Evolutionary conservation across 192 early-diverging fungal species (phyloP).

Genomic region (Entomortierella parvispora): DNA sequence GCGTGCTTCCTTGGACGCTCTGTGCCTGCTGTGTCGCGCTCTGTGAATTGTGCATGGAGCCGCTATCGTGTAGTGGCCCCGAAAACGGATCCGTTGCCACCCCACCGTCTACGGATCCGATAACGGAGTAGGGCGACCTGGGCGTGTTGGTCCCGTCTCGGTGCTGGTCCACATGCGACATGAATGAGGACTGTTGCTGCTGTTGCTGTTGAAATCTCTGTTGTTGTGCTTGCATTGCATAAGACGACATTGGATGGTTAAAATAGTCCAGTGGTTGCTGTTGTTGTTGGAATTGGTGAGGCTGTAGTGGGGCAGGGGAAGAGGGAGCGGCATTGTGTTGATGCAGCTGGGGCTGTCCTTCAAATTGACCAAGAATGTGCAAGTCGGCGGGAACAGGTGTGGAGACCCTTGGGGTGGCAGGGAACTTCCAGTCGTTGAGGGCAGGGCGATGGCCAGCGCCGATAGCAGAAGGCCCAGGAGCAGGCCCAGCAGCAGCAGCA

Average conservation of each 20-base stretch:
- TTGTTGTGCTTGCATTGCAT: slow-evolving; percentile 17
- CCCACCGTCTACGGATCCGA: slow-evolving; percentile 24
- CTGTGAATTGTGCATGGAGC: neutral
- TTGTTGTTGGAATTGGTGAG: slow-evolving; percentile 21
- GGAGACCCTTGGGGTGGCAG: slow-evolving; percentile 33
- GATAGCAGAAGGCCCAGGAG: slow-evolving; percentile 5
- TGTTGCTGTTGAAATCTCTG: slow-evolving; percentile 12
- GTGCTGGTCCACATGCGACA: slow-evolving; percentile 5
- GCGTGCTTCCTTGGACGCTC: slow-evolving; percentile 15
- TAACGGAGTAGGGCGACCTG: slow-evolving; percentile 37
- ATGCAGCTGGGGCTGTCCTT: neutral
- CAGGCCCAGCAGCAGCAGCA: neutral
- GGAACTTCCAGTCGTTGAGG: slow-evolving; percentile 51
- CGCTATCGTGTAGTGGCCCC: too few species aligned
- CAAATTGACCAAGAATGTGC: neutral
- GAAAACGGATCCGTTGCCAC: slow-evolving; percentile 2
- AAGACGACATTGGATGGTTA: slow-evolving; percentile 30
- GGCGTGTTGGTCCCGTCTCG: slow-evolving; percentile 37
- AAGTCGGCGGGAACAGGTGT: slow-evolving; percentile 20
- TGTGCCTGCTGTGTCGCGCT: slow-evolving; percentile 2
- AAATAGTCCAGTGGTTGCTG: slow-evolving; percentile 36
- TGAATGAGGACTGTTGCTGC: slow-evolving; percentile 10
- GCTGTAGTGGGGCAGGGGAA: slow-evolving; percentile 18
- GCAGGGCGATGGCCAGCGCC: slow-evolving; percentile 41
- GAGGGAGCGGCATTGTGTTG: neutral